Evolutionary conservation across 352 stramenopile species (phyloP).

Genomic region (Globisporangium heterothallicum): DNA sequence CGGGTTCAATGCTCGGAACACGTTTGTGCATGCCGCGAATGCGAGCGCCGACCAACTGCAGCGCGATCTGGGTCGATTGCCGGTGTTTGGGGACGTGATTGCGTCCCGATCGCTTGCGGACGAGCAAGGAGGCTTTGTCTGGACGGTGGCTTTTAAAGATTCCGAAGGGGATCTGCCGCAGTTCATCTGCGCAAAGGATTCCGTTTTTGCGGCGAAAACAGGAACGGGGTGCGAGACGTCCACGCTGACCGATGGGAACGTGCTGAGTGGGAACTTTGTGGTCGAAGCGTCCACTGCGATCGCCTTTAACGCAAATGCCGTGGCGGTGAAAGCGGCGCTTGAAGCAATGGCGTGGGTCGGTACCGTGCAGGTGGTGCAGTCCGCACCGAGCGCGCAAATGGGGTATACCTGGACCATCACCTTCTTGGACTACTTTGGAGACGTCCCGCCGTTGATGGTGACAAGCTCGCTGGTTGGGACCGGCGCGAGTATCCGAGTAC

Average conservation of each 20-base stretch:
- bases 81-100: conserved; percentile 56
- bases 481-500: conserved; percentile 45
- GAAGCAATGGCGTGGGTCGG: conserved; percentile 62
- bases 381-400: conserved; percentile 39
- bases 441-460: conserved; percentile 47
- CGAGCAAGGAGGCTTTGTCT: conserved; percentile 62
- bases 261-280: conserved; percentile 60
- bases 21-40: conserved; percentile 36
- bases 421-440: conserved; percentile 66
- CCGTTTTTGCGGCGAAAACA: conserved; percentile 22
- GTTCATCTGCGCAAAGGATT: conserved; percentile 63
- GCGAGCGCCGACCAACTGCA: conserved; percentile 42
- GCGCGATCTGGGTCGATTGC: conserved; percentile 40
- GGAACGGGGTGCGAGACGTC: conserved; percentile 40
- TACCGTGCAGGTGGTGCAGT: conserved; percentile 51
- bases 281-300: conserved; percentile 59
- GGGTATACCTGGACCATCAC: conserved; percentile 76
- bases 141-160: conserved; percentile 71
- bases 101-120: conserved; percentile 60
- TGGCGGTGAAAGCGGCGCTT: conserved; percentile 36
- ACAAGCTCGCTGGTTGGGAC: conserved; percentile 66
- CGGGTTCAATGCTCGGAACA: conserved; percentile 40
- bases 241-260: conserved; percentile 73
- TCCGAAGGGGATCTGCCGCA: conserved; percentile 58
- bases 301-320: conserved; percentile 41